A percentile compares a stretch with the other conserved stretches of the same genome.
These are phyloP conservation scores for Leishmania martiniquensis DNA, from an alignment of 208 protist genomes.

Conservation along the genomic window DNA sequence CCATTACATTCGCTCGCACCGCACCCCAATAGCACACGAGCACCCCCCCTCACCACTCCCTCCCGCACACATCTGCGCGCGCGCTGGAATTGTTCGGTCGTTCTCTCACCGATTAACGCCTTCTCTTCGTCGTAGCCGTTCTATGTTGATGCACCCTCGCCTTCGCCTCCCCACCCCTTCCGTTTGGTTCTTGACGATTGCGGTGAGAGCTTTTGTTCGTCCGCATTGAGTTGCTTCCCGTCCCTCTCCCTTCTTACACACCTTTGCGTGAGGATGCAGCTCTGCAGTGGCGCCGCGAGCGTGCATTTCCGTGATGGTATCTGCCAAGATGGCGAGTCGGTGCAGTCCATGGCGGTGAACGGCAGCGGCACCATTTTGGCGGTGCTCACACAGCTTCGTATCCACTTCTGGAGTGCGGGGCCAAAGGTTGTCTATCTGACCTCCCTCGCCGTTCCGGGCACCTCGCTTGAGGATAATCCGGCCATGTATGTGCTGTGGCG, in stretches of 20 bases:
- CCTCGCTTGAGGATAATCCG: constrained; percentile 50
- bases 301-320: constrained; percentile 29
- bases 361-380: constrained; percentile 41
- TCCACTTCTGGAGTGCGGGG: constrained; percentile 62
- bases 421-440: constrained; percentile 44
- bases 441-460: constrained; percentile 40
- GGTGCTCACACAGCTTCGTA: constrained; percentile 52
- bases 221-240: neutral
- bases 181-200: neutral
- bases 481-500: constrained; percentile 68
- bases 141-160: neutral
- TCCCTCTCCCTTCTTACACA: neutral
- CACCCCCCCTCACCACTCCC: neutral
- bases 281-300: constrained; percentile 23
- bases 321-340: constrained; percentile 34
- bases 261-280: constrained; percentile 15
- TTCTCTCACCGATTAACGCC: neutral
- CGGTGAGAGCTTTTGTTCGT: neutral
- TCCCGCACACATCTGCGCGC: neutral
- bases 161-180: neutral
- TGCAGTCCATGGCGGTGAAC: constrained; percentile 49
- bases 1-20: neutral
- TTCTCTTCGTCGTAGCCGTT: neutral
- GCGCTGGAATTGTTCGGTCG: neutral
- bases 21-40: neutral